Base-by-base conservation (phyloP, 495 filamentous ascomycete species). In the Bombardia bombarda region DNA sequence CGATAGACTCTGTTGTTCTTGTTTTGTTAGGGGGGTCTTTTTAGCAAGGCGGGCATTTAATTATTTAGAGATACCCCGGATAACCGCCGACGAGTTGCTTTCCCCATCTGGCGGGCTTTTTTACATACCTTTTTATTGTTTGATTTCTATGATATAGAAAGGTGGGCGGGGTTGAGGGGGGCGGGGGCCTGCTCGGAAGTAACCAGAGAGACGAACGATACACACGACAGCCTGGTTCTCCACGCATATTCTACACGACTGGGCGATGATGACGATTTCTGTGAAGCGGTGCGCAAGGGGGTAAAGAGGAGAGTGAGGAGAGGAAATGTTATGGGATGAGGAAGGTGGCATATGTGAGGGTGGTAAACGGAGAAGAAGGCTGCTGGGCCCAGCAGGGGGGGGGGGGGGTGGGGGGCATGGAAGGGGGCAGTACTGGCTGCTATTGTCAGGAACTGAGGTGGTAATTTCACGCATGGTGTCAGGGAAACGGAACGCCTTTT, bases 201-300 rank as follows among this genome's bases (percentile, higher is more conserved):
- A 16, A 32, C 25, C 30, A 31, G 7, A 34, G 20, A 19, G 37
- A 26, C 40, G 43, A 7, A 49, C 40, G 46, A 49, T 49, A 49
- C 23, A 49, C 39, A 49, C 33, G 46, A 49, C 21, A 38, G 23
- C 45, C 4, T 31, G n/a, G 32, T 40, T 25, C 33, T 33, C 12
- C 38, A 33, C 31, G 32, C 25, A 26, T 14, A 13, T 30, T n/a
- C n/a, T n/a, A 24, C 37, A 46, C 44, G 44, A 41, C 44, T 16
- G 31, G 38, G 38, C 20, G 46, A 49, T 43, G 46, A 49, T 38
- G 40, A 48, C 20, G 30, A 23, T 21, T 43, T 26, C 17, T n/a
- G n/a, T n/a, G 2, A 13, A 26, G 24, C 6, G 24, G 24, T 6
- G 24, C 6, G 24, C 6, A 26, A 26, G 26, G 26, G 26, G 6